Conservation (phyloP, 768 basidiomycete species). For the Russula virescens region DNA sequence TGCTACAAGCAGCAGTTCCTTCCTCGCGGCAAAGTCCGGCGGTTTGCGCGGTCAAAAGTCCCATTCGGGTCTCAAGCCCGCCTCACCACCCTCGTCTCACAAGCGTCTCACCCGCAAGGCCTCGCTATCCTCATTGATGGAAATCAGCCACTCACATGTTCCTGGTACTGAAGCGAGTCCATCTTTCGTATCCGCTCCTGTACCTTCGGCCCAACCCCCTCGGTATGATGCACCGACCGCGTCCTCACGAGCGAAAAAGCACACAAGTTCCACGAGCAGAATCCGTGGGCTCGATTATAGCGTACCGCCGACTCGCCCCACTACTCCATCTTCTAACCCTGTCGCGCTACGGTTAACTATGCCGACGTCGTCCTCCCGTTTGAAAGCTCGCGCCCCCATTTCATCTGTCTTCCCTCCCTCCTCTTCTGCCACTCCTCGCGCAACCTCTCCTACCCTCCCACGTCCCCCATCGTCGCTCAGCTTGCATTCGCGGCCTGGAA, state of each 20-base stretch:
- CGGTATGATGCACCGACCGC: conserved; percentile 78
- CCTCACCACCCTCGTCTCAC: conserved; percentile 58
- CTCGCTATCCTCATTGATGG: conserved; percentile 70
- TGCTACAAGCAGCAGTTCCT: conserved; percentile 44
- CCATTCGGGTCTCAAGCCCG: conserved; percentile 73
- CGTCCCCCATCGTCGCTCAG: conserved; percentile 57
- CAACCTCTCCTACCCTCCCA: conserved; percentile 50
- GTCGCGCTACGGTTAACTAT: conserved; percentile 77
- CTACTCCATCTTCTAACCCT: conserved; percentile 73
- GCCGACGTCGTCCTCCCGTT: conserved; percentile 69
- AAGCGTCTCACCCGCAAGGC: conserved; percentile 70
- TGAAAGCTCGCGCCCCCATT: conserved; percentile 69
- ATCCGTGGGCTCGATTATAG: conserved; percentile 54
- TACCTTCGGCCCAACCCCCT: conserved; percentile 35
- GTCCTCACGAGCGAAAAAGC: conserved; percentile 70
- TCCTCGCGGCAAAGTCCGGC: conserved; percentile 63
- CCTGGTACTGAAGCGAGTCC: conserved; percentile 44
- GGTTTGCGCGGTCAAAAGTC: conserved; percentile 82
- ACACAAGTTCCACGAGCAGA: conserved; percentile 60
- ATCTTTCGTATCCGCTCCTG: conserved; percentile 29
- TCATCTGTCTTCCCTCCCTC: conserved; percentile 65
- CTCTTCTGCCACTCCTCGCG: conserved; percentile 36
- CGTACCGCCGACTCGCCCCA: conserved; percentile 71
- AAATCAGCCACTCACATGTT: conserved; percentile 50
- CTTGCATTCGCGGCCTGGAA: conserved; percentile 31